Evolutionary conservation across 768 basidiomycete species (phyloP), one percentile per base, ranked within the genome.

Genomic region (Clavaria fumosa): DNA sequence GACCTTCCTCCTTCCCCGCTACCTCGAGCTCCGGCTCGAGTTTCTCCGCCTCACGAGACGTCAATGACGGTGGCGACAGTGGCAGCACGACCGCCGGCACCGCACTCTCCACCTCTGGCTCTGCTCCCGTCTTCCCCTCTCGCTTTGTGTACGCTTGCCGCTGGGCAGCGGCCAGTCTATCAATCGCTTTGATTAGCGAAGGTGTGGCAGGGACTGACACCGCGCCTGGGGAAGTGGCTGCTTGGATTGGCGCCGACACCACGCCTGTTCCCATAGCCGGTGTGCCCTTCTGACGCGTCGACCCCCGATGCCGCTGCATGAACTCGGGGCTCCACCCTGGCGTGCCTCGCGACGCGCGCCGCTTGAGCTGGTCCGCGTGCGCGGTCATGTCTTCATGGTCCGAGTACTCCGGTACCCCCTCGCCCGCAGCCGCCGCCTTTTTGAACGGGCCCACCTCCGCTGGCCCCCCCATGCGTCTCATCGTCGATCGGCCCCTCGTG

Each of bases 111-210:
- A 33, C 19, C 41, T 15, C 11, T 22, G 18, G 20, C 27, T 21
- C 7, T 24, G 15, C 17, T n/a, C 10, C 21, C 17, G 19, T 30
- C 4, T 23, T 36, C 27, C 37, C 26, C 14, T 26, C 35, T 1
- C 38, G 22, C 37, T 20, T 2, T 43, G 31, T 7, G 31, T 62
- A 73, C n/a, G 64, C 70, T 15, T 65, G 63, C 39, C 57, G 59
- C 46, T 78, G 75, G 3, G 75, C 76, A 11, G 57, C 54, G 7
- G 64, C 58, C 35, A 78, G 61, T 20, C 75, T 64, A 45, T 76
- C 70, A n/a, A 78, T 53, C 1, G 75, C 77, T 24, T 63, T 63
- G 41, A 77, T 68, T 22, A 78, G 59, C 2, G 76, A 78, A 0
- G 76, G 75, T 2, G 77, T 78, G 17, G 70, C 68, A 4, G 74